phyloP scores from a whole-genome alignment of 345 rosid species.

The Gossypium ekmanianum region DNA sequence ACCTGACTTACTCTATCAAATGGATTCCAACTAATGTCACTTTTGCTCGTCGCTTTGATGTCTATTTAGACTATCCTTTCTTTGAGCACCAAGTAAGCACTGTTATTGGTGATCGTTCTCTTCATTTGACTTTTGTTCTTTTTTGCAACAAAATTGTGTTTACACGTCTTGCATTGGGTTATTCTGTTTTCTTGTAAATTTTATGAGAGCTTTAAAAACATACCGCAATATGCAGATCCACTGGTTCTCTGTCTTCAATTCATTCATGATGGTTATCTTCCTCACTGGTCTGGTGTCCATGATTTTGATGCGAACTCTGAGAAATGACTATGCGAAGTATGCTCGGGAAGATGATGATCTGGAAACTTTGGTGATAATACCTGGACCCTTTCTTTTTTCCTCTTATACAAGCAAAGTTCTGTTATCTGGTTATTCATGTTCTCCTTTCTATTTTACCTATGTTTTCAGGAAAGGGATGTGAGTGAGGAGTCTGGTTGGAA shows the following conservation, averaged over 20 bases:
- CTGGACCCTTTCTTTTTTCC: not conserved
- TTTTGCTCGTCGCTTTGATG: slow-evolving; percentile 91
- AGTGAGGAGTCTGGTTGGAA: slow-evolving; percentile 99
- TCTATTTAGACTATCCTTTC: slow-evolving; percentile 89
- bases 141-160: not conserved
- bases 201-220: not conserved
- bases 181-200: not conserved
- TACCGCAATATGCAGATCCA: slow-evolving; percentile 65
- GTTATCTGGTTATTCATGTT: slow-evolving; percentile 12
- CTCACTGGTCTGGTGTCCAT: slow-evolving; percentile 96
- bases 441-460: slow-evolving; percentile 8
- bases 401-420: not conserved
- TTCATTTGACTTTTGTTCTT: not conserved
- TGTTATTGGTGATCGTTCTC: slow-evolving; percentile 3
- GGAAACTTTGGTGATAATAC: slow-evolving; percentile 71
- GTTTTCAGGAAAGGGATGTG: slow-evolving; percentile 88
- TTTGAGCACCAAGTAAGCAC: slow-evolving; percentile 85
- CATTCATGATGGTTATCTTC: slow-evolving; percentile 99
- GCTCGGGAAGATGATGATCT: slow-evolving; percentile 96
- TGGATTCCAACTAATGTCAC: slow-evolving; percentile 68
- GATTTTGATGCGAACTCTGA: slow-evolving; percentile 95
- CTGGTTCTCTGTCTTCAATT: slow-evolving; percentile 97
- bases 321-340: slow-evolving; percentile 93
- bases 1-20: slow-evolving; percentile 74
- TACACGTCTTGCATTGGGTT: not conserved